phyloP scores from a whole-genome alignment of 768 basidiomycete species.

The Trametopsis cervina region DNA sequence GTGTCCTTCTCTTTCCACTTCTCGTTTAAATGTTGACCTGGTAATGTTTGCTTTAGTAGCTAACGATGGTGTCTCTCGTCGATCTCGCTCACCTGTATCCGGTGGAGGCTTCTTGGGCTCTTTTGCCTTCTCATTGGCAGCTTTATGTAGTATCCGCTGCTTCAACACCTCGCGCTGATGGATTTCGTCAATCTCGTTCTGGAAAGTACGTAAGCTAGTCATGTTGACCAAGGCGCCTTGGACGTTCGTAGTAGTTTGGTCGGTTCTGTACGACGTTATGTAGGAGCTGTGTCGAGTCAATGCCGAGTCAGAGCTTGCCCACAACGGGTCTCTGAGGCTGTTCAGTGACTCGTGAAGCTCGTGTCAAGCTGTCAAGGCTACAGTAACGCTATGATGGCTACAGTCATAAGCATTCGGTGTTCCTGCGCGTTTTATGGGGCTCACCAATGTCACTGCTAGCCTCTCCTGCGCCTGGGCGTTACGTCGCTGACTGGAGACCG shows the following conservation, averaged over 20 bases:
- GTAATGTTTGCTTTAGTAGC: too few relatives aligned
- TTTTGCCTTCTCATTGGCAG: slow-evolving; percentile 28
- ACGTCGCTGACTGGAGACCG: too few relatives aligned
- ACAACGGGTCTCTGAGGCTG: too few relatives aligned
- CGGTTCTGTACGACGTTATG: not conserved
- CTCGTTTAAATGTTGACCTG: too few relatives aligned
- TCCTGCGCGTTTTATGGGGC: too few relatives aligned
- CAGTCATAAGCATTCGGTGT: too few relatives aligned
- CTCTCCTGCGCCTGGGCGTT: too few relatives aligned
- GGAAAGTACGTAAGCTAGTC: slow-evolving; percentile 56
- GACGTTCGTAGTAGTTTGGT: not conserved
- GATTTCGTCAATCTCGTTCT: slow-evolving; percentile 74
- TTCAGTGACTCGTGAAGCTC: too few relatives aligned
- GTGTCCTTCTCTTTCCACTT: too few relatives aligned
- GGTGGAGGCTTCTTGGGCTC: slow-evolving; percentile 15
- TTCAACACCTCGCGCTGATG: slow-evolving; percentile 59
- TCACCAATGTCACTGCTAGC: too few relatives aligned
- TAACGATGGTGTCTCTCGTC: not conserved
- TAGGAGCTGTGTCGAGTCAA: not conserved
- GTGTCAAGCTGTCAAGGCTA: too few relatives aligned
- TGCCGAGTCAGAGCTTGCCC: slow-evolving; percentile 9
- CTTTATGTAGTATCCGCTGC: slow-evolving; percentile 41
- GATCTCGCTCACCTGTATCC: not conserved
- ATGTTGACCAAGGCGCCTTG: slow-evolving; percentile 21
- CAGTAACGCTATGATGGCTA: too few relatives aligned